A percentile compares a stretch with the other conserved stretches of the same genome.
Conservation (phyloP, 2,329 filamentous ascomycete genomes). For the Colletotrichum shisoi region DNA sequence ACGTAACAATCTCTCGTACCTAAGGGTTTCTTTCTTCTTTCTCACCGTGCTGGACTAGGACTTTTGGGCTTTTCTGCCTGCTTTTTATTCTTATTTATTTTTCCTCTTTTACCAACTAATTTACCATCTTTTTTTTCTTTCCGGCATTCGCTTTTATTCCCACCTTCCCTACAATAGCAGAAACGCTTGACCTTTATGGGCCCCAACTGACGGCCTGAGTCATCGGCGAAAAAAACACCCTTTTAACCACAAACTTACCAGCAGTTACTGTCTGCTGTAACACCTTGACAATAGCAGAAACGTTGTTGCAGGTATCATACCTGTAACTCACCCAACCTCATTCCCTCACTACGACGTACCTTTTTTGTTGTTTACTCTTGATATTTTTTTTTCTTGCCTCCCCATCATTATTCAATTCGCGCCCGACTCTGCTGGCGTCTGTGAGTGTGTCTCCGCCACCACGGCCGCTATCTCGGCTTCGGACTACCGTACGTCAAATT, state of each 20-base stretch:
- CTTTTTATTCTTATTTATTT: slow-evolving; percentile 19
- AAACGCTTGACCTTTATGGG: too few species aligned
- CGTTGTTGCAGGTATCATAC: slow-evolving; percentile 34
- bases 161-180: slow-evolving; percentile 23
- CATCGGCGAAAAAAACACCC: too few species aligned
- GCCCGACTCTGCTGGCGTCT: slow-evolving; percentile 3
- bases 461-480: not conserved
- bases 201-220: too few species aligned
- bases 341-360: slow-evolving; percentile 27
- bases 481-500: slow-evolving; percentile 12
- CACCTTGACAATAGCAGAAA: too few species aligned
- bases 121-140: slow-evolving; percentile 9
- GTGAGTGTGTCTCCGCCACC: slow-evolving; percentile 14
- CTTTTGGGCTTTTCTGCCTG: not conserved
- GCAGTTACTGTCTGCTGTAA: too few species aligned
- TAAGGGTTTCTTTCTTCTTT: slow-evolving; percentile 6
- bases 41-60: slow-evolving; percentile 10
- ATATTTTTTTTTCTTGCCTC: not conserved
- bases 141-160: slow-evolving; percentile 5
- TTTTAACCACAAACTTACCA: too few species aligned
- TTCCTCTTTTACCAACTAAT: slow-evolving; percentile 21
- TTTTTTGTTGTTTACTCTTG: slow-evolving; percentile 7
- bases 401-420: slow-evolving; percentile 4
- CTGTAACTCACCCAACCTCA: slow-evolving; percentile 26
- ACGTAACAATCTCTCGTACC: slow-evolving; percentile 13